These are phyloP conservation scores for Flaveria floridana DNA, from an alignment of 140 eudicot genomes.

Conservation along the genomic window DNA sequence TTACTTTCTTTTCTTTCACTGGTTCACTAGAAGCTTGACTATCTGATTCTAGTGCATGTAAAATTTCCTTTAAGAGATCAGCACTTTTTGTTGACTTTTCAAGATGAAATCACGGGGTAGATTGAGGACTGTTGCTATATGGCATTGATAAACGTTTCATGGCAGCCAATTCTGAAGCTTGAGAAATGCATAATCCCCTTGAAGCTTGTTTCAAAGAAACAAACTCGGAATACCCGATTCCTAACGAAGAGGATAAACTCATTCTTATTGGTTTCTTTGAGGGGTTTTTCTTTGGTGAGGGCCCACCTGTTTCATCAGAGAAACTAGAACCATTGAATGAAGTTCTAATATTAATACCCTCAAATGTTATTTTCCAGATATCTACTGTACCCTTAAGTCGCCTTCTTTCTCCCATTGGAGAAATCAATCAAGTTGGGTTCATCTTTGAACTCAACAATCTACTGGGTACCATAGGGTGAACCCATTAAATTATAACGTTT, in stretches of 20 bases:
- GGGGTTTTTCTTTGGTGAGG: slow-evolving; percentile 50
- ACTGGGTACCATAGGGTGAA: slow-evolving; percentile 52
- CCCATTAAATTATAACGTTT: slow-evolving; percentile 41
- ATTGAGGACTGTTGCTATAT: slow-evolving; percentile 46
- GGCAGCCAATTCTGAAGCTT: slow-evolving; percentile 98
- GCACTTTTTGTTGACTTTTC: slow-evolving; percentile 25
- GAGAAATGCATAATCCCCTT: slow-evolving; percentile 86
- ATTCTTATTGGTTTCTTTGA: slow-evolving; percentile 72
- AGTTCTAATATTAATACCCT: slow-evolving; percentile 51
- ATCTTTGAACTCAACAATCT: slow-evolving; percentile 65
- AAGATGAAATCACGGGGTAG: slow-evolving; percentile 39
- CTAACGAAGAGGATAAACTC: slow-evolving; percentile 57
- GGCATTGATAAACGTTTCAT: slow-evolving; percentile 56
- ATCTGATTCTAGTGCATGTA: slow-evolving; percentile 36
- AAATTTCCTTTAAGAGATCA: slow-evolving; percentile 32
- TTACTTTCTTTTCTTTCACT: slow-evolving; percentile 33
- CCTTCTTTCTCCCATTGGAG: slow-evolving; percentile 35
- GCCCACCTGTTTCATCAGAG: slow-evolving; percentile 43
- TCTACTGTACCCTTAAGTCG: slow-evolving; percentile 52
- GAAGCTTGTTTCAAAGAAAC: slow-evolving; percentile 85
- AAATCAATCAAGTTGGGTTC: slow-evolving; percentile 33
- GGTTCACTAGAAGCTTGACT: slow-evolving; percentile 32
- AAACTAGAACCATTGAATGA: slow-evolving; percentile 53
- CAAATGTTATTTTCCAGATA: slow-evolving; percentile 81
- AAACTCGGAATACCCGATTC: slow-evolving; percentile 71